Evolutionary conservation across 495 filamentous ascomycete genomes (phyloP).

Genomic region (Daldinia loculata): DNA sequence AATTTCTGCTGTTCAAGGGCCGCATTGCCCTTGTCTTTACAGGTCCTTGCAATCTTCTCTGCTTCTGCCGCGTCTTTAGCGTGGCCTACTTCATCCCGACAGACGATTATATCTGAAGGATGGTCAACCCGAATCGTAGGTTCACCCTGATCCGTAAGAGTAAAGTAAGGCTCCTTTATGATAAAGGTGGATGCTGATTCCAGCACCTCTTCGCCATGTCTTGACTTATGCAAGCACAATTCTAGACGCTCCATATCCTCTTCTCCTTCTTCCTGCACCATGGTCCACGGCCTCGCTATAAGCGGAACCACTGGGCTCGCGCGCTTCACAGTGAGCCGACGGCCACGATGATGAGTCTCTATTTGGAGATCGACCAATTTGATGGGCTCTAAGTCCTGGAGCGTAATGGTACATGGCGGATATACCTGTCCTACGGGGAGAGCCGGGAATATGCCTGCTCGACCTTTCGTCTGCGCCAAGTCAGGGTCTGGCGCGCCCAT

Average conservation of each 20-base stretch:
- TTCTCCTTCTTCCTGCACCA: constrained; percentile 56
- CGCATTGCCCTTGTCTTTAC: constrained; percentile 50
- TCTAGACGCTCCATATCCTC: constrained; percentile 49
- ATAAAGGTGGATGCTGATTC: constrained; percentile 45
- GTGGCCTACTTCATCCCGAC: constrained; percentile 1
- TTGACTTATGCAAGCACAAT: constrained; percentile 43
- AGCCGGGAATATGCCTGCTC: constrained; percentile 30
- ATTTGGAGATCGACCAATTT: constrained; percentile 46
- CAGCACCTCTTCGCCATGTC: constrained; percentile 43
- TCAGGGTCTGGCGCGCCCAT: constrained; percentile 42
- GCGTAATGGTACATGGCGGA: constrained; percentile 44
- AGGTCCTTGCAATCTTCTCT: constrained; percentile 39
- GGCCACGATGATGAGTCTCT: constrained; percentile 58
- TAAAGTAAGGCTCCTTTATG: constrained; percentile 63
- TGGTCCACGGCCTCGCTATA: constrained; percentile 47
- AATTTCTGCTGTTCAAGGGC: constrained; percentile 44
- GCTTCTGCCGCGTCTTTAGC: constrained; percentile 1
- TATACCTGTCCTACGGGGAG: constrained; percentile 47
- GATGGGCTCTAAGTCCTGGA: constrained; percentile 46
- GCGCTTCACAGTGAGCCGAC: constrained; percentile 47
- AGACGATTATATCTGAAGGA: constrained; percentile 52
- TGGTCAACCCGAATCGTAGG: constrained; percentile 61
- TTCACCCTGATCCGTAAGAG: constrained; percentile 50
- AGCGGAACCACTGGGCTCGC: constrained; percentile 44
- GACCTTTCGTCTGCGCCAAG: constrained; percentile 22